Evolutionary conservation across 768 basidiomycete genomes (phyloP), one percentile per base, ranked within the genome.

Genomic region (Scleroderma citrinum): DNA sequence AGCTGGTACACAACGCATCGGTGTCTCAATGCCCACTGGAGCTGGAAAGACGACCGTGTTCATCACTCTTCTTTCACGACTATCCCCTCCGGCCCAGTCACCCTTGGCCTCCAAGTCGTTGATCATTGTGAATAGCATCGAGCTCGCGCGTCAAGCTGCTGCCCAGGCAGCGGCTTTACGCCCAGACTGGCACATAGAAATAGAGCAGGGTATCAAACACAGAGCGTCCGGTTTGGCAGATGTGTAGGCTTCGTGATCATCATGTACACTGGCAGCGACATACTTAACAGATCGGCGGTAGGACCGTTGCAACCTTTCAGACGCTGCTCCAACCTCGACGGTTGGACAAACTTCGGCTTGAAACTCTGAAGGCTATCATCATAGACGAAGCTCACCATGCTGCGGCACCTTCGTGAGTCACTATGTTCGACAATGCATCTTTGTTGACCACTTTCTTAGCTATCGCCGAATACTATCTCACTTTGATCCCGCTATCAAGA

Each of bases 331-430:
- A 77, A 48, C 64, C 74, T 5, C 68, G 76, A 8, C 76, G 90
- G 17, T 61, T 92, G 47, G 72, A 71, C 6, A 95, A 94, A 62
- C 95, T 94, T 62, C 73, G 83, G 59, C 84, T 86, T 3, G 59
- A 65, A 10, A 59, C 53, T 40, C 66, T 90, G 53, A 91, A 86
- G 58, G 86, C 85, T 14, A 73, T 96, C 50, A 82, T 95, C 39
- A 74, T 96, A 3, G 93, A 96, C 59, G 93, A 96, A 68, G 94
- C 94, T 1, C 95, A 97, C 63, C 95, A 98, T 66, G 88, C 94
- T 24, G 93, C 90, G 34, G 89, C 94, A 8, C 83, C 85, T 26
- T 92, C 93, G 82, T 94, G 69, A 47, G 31, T n/a, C 34, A 19
- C 30, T 20, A 42, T 21, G 7, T 21, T 34, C 26, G n/a, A 21